Base-by-base conservation (phyloP, 2,329 filamentous ascomycete genomes). In the Stenocarpella maydis region DNA sequence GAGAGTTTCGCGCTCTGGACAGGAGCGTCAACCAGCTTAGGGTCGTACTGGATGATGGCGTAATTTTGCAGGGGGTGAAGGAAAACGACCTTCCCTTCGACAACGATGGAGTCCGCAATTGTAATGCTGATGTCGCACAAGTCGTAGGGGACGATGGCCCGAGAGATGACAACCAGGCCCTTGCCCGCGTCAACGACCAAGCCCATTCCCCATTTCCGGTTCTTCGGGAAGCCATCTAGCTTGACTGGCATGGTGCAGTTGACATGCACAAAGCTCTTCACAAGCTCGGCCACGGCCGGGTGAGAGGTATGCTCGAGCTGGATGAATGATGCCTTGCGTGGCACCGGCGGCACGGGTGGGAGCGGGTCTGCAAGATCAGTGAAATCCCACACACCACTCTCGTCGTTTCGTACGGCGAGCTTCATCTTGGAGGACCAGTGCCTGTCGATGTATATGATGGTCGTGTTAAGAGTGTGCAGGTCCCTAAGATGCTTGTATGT, bases 381-480 rank as follows among this genome's bases (percentile, higher is more conserved):
- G 76, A 98, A 98, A 80, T 99, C 96, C 97, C 96, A 99, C 10
- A 98, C 82, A 7, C 96, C 97, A 1, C 93, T 93, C 71, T 86
- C 83, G 76, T 99, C 96, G 79, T 99, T 99, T 68, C 96, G 90
- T 65, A 95, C 89, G 4, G 95, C 95, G 75, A 98, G 83, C 76
- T 94, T 91, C 92, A 99, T 98, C 83, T 97, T 97, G 69, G 91
- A 91, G 61, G 94, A 92, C 96, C 96, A 99, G 80, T 99, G 96
- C 52, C 96, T 90, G 79, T 99, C 96, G 67, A 99, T 89, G 73
- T 96, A 92, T 73, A 98, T 88, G 77, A 99, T 95, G 69, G 91
- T 93, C 0, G 96, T 99, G 79, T 97, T 95, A 66, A 97, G 87
- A 0, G 95, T 98, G 80, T 99, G 96, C 69, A 99, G 85, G 78